Evolutionary conservation across 1,139 yeast genomes (phyloP).

Genomic region (Suhomyces kunorum): DNA sequence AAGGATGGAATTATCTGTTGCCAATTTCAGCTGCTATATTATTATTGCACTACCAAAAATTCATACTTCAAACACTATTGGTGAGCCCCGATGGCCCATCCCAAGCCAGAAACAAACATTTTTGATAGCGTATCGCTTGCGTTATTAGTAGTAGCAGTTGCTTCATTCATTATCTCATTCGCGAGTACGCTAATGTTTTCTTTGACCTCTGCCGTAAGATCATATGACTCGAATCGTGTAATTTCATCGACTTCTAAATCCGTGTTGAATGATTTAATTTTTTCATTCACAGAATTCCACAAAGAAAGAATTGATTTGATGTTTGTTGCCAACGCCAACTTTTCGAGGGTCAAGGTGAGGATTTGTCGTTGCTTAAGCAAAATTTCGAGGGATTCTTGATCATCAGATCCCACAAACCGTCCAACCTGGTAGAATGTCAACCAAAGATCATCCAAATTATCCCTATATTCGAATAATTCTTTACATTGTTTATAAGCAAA

Average conservation of each 20-base stretch:
- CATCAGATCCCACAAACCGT: conserved; percentile 47
- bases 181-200: conserved; percentile 25
- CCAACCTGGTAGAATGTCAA: conserved; percentile 64
- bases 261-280: conserved; percentile 25
- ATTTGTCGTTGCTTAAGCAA: conserved; percentile 49
- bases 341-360: conserved; percentile 45
- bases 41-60: not conserved
- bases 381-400: conserved; percentile 23
- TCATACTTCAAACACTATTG: conserved; percentile 6
- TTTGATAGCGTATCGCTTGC: conserved; percentile 54
- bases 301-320: conserved; percentile 38
- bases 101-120: conserved; percentile 57
- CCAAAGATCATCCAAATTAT: conserved; percentile 49
- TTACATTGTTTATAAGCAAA: conserved; percentile 48
- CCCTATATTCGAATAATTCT: conserved; percentile 27
- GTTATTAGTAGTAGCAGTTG: conserved; percentile 35
- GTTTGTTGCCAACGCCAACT: conserved; percentile 25
- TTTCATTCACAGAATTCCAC: conserved; percentile 35
- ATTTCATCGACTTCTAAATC: conserved; percentile 8
- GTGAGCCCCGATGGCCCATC: conserved; percentile 68
- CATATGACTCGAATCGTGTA: conserved; percentile 1
- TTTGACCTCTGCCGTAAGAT: conserved; percentile 7
- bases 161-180: conserved; percentile 35
- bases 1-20: not conserved
- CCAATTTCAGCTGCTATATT: too few species aligned